Percentiles rank a stretch among this genome's conserved stretches.
Conservation (phyloP, 23 red algal species). For the Cyanidioschyzon merolae region DNA sequence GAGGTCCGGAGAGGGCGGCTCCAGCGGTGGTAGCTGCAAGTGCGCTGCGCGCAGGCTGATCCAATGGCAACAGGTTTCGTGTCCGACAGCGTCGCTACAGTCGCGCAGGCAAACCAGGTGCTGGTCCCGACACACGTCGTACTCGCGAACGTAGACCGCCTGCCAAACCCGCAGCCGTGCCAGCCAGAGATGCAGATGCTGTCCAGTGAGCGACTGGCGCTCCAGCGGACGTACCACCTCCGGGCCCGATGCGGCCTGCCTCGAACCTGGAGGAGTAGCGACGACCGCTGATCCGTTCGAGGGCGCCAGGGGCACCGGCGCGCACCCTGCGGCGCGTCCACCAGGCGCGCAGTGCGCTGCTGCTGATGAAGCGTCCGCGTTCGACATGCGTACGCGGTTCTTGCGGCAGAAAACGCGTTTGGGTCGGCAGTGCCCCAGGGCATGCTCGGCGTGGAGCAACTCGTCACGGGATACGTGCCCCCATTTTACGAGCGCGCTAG, state of each 20-base stretch:
- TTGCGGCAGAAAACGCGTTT: too few species aligned
- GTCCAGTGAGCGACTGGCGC: neutral
- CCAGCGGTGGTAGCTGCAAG: neutral
- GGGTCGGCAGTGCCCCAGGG: neutral
- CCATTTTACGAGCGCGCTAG: conserved; percentile 6
- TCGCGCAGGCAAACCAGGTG: neutral
- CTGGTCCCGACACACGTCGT: neutral
- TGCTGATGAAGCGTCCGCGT: too few species aligned
- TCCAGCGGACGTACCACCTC: too few species aligned
- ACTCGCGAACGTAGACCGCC: neutral
- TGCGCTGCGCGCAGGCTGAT: neutral
- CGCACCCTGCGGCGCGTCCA: too few species aligned
- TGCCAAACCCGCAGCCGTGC: neutral
- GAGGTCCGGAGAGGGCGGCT: neutral
- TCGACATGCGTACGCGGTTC: too few species aligned
- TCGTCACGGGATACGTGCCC: neutral
- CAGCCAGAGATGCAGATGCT: neutral
- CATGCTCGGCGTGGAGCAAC: neutral
- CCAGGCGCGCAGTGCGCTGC: too few species aligned
- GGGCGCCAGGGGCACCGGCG: too few species aligned
- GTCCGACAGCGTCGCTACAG: neutral
- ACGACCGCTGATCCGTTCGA: too few species aligned
- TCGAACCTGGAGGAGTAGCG: too few species aligned
- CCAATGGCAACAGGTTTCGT: neutral
- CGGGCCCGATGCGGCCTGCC: too few species aligned